A percentile compares a stretch with the other conserved stretches of the same genome.
These are phyloP conservation scores for Penicillium canescens DNA, from an alignment of 495 filamentous ascomycete species.

Conservation along the genomic window DNA sequence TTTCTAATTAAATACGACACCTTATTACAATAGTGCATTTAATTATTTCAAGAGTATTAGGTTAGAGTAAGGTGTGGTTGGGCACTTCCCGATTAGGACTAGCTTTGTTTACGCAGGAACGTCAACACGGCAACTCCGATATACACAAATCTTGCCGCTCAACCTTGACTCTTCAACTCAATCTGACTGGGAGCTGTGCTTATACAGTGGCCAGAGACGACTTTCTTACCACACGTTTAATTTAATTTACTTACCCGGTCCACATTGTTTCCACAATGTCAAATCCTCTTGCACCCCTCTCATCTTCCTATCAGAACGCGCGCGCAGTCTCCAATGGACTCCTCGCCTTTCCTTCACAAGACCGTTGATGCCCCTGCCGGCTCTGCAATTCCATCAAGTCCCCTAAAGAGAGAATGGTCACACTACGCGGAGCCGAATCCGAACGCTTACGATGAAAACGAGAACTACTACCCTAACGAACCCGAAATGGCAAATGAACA, in stretches of 20 bases:
- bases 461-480: conserved; percentile 14
- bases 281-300: conserved; percentile 46
- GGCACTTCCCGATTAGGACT: conserved; percentile 28
- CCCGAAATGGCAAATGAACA: conserved; percentile 15
- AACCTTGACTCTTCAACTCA: not conserved
- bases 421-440: conserved; percentile 12
- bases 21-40: too few relatives aligned
- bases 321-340: conserved; percentile 30
- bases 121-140: conserved; percentile 23
- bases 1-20: too few relatives aligned
- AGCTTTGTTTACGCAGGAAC: conserved; percentile 50
- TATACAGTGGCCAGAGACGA: not conserved
- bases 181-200: not conserved
- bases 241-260: not conserved
- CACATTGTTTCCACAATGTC: conserved; percentile 31
- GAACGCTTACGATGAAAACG: conserved; percentile 9
- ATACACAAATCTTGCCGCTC: conserved; percentile 17
- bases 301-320: conserved; percentile 44
- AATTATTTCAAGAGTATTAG: too few relatives aligned
- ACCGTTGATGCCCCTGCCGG: conserved; percentile 30
- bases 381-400: conserved; percentile 34
- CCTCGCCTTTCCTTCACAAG: conserved; percentile 30
- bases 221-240: not conserved
- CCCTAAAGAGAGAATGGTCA: conserved; percentile 29
- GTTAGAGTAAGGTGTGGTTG: not conserved